phyloP scores from a whole-genome alignment of 2,329 filamentous ascomycete species.

The Raffaelea arxii region DNA sequence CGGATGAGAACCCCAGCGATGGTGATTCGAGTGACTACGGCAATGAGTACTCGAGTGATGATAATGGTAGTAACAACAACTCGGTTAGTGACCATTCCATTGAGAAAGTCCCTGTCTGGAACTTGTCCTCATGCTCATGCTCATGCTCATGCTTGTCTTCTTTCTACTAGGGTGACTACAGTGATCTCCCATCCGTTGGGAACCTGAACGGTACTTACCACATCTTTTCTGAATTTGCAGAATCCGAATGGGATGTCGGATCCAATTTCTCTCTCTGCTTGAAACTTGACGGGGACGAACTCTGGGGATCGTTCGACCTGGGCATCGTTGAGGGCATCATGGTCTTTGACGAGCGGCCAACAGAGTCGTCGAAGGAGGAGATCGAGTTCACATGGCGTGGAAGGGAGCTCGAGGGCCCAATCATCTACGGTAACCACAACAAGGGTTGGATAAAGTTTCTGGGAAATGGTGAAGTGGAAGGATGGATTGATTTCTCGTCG shows the following conservation, averaged over 20 bases:
- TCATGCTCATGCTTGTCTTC: too few relatives aligned
- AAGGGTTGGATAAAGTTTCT: slow-evolving; percentile 2
- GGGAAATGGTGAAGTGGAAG: slow-evolving; percentile 1
- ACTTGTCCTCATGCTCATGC: too few relatives aligned
- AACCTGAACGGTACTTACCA: slow-evolving; percentile 1
- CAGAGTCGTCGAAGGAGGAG: background rate
- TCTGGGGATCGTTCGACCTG: slow-evolving; percentile 4
- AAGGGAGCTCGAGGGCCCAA: background rate
- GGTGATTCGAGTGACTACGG: too few relatives aligned
- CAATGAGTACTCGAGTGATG: too few relatives aligned
- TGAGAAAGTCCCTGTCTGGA: too few relatives aligned
- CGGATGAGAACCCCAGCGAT: too few relatives aligned
- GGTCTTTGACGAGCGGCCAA: slow-evolving; percentile 2
- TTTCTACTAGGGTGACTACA: too few relatives aligned
- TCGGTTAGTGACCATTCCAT: too few relatives aligned
- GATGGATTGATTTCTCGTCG: background rate
- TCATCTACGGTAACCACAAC: slow-evolving; percentile 1
- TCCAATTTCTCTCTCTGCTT: background rate
- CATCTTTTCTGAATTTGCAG: background rate
- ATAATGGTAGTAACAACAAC: too few relatives aligned
- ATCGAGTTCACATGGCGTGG: slow-evolving; percentile 1
- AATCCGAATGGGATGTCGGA: background rate
- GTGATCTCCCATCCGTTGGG: slow-evolving; percentile 1
- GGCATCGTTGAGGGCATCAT: slow-evolving; percentile 5
- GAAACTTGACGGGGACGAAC: slow-evolving; percentile 2